Base-by-base conservation (phyloP, 306 rosid species). In the Vachellia pachyceras region DNA sequence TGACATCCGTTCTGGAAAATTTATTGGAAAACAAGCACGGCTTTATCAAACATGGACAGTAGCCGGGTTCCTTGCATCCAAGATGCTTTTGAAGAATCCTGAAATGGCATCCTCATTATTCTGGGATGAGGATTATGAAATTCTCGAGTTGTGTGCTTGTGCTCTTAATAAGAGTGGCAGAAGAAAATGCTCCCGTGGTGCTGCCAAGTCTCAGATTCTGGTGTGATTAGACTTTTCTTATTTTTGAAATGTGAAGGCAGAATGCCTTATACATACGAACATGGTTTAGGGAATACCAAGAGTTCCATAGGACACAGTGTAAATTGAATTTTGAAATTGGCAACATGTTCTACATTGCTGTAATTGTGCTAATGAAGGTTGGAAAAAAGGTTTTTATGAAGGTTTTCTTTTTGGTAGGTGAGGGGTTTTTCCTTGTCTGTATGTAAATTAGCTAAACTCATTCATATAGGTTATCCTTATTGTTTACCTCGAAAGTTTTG, bases 31-130 rank as follows among this genome's bases (percentile, higher is more conserved):
- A 83, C 99, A 92, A 85, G 84, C 99, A 0, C 82, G 98, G 54
- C 92, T 80, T 69, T 84, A 77, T 86, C 99, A 96, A 86, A 92
- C 98, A 10, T 96, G 99, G 99, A 93, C 99, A 46, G 76, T 96
- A 79, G 93, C 99, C 14, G 97, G 99, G 36, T 96, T 69, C 86
- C 94, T 96, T 77, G 79, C 98, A 20, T 92, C 98, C n/a, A 96
- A 92, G 87, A 89, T 93, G 97, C 94, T 93, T 73, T 54, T 96
- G 83, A 88, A 89, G 89, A 92, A 93, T 83, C 97, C 98, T 52
- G 93, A 92, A 86, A 72, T 79, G 83, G 98, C 98, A 6, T 81
- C 90, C 54, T 69, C 88, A 13, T 80, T 96, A 73, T 88, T 86
- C 76, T 93, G 97, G 97, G 97, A 93, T 41, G 99, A 96, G 84